Base-by-base conservation (phyloP, 306 rosid genomes). In the Inga oerstediana region DNA sequence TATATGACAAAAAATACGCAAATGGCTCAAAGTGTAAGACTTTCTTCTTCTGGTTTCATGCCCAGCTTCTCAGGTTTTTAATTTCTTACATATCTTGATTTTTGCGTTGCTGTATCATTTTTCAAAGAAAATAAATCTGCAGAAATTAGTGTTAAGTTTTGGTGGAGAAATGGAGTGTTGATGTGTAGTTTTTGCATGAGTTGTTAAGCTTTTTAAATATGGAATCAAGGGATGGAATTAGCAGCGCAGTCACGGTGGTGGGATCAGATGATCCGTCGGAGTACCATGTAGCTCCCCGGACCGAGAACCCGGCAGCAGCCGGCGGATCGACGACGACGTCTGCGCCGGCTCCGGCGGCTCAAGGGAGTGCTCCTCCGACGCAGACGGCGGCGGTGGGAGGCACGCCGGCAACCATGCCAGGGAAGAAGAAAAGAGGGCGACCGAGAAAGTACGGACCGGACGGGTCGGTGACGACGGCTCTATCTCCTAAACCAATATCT, bases 251-350 rank as follows among this genome's bases (percentile, higher is more conserved):
- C 80, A 92, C 98, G 88, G 98, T 96, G 86, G 97, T 94, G 70
- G 99, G 94, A 91, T 96, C 97, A 74, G 98, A 96, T 86, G 95
- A 97, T 90, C 97, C 98, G 80, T 90, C 99, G 81, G 97, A 94
- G 78, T 96, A 91, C 76, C 98, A 90, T 72, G 91, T 94, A 54
- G 97, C 99, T 85, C 97, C 97, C 35, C 91, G 98, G 91, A 80
- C 89, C 8, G 97, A 92, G 62, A 91, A 80, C 79, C 77, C 91
- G 32, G 78, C 88, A 65, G 84, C 77, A n/a, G 56, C 91, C 10
- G 81, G 72, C 32, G 97, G 97, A 91, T 39, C 43, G 43, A 91
- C 97, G 73, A 66, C 58, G 12, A 46, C 76, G n/a, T 49, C 88
- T 5, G 39, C 87, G 9, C 37, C 86, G 4, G 43, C 72, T 24